phyloP scores from a whole-genome alignment of 345 rosid species.

The Salix suchowensis region DNA sequence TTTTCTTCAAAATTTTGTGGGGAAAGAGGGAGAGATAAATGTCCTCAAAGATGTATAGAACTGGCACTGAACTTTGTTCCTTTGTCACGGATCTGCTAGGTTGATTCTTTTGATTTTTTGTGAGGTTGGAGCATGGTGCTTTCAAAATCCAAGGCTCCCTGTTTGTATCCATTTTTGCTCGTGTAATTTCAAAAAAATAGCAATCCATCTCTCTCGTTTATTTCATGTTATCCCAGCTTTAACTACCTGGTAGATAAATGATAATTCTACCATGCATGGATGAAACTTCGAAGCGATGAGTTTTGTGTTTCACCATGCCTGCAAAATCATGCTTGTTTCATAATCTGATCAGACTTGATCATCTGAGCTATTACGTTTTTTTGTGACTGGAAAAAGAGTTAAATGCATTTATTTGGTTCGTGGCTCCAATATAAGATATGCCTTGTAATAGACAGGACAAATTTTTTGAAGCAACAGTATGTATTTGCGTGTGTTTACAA shows the following conservation, averaged over 20 bases:
- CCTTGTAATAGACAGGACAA: too few species aligned
- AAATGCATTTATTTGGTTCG: too few species aligned
- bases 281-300: background rate
- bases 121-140: background rate
- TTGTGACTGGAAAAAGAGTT: too few species aligned
- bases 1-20: background rate
- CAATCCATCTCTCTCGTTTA: background rate
- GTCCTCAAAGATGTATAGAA: constrained; percentile 16
- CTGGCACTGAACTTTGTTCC: background rate
- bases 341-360: background rate
- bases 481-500: too few species aligned
- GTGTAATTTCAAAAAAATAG: background rate
- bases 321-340: background rate
- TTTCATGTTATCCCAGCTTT: background rate
- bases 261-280: background rate
- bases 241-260: background rate
- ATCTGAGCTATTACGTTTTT: background rate
- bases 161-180: constrained; percentile 4
- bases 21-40: background rate
- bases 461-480: too few species aligned
- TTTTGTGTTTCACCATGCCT: background rate
- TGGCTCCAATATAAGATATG: too few species aligned
- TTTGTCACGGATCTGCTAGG: background rate
- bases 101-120: constrained; percentile 13
- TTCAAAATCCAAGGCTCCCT: background rate